Evolutionary conservation across 2,329 filamentous ascomycete genomes (phyloP), one percentile per base, ranked within the genome.

Genomic region (Meredithiella fracta): DNA sequence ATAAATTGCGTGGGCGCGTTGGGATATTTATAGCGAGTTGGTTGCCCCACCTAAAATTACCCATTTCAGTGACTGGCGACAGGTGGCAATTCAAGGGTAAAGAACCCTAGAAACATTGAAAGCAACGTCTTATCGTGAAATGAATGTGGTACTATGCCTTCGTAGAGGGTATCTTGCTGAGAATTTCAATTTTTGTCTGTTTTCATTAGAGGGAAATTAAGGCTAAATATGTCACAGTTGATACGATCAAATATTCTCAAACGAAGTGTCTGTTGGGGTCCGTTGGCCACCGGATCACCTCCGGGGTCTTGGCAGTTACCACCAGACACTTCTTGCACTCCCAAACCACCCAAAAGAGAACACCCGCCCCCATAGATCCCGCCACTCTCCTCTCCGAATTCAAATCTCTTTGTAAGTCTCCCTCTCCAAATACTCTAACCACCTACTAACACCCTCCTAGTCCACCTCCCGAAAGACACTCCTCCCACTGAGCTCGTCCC

Each of bases 1-100:
- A 31, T 68, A 67, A 66, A 65, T 7, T 25, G 53, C 44, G 42
- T 29, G 44, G 52, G 29, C 47, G 52, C 52, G 37, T 31, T 31
- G 26, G 14, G 14, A 15, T 50, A 34, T 50, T 57, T 54, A 54
- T 54, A 51, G 37, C 20, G 5, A 42, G 47, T 58, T 44, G 25
- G 23, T 3, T 44, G 53, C 57, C 40, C 57, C 57, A 58, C 57
- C 26, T 42, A 49, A 29, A 49, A 49, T 22, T 49, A 47, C 25
- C 11, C 55, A 11, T 1, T 2, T 11, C n/a, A 3, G n/a, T 38
- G 44, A 15, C 17, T 56, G 42, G 1, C 34, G 40, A n/a, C 57
- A 58, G 57, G 47, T 56, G 50, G n/a, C 42, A 47, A 11, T 17
- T 8, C 51, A 22, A 15, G 2, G 37, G 5, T 53, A 1, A 17